Percentiles rank a stretch among this genome's conserved stretches.
Evolutionary conservation across 352 stramenopile genomes (phyloP).

Genomic region (Phytophthora crassamura): DNA sequence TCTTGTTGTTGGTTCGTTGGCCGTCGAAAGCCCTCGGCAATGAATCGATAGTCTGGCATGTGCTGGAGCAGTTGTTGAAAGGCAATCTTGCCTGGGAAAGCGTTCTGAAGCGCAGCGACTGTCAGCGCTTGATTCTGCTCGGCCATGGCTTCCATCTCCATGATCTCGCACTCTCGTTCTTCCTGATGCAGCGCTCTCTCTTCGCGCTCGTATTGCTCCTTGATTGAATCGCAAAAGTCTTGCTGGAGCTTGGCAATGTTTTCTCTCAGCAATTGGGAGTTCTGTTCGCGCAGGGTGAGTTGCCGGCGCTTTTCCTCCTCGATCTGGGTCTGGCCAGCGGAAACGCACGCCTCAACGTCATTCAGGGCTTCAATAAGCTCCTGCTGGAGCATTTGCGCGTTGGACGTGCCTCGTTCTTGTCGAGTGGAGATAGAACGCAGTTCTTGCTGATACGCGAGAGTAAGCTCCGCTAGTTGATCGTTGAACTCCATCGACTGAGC

Average conservation of each 20-base stretch:
- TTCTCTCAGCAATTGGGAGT: constrained; percentile 42
- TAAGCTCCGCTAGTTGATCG: constrained; percentile 62
- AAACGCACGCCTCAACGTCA: constrained; percentile 57
- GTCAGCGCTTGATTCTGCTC: constrained; percentile 48
- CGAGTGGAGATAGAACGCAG: constrained; percentile 53
- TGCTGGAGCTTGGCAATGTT: constrained; percentile 45
- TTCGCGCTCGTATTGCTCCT: constrained; percentile 31
- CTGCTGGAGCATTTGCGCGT: constrained; percentile 66
- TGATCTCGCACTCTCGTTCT: constrained; percentile 47
- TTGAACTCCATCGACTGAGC: constrained; percentile 67
- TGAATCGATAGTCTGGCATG: constrained; percentile 54
- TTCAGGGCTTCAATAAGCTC: constrained; percentile 69
- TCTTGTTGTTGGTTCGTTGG: constrained; percentile 7
- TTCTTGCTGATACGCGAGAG: constrained; percentile 62
- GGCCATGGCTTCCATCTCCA: constrained; percentile 57
- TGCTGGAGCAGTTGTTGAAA: constrained; percentile 59
- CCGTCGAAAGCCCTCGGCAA: constrained; percentile 44
- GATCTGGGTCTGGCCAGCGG: constrained; percentile 49
- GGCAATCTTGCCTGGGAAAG: constrained; percentile 38
- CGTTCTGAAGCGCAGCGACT: constrained; percentile 46
- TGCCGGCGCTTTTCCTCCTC: constrained; percentile 56
- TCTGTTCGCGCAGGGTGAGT: constrained; percentile 45
- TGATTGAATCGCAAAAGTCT: constrained; percentile 33
- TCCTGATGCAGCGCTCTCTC: constrained; percentile 26
- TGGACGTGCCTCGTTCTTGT: constrained; percentile 49